Base-by-base conservation (phyloP, 2,329 filamentous ascomycete species). In the Xylariales sp. region DNA sequence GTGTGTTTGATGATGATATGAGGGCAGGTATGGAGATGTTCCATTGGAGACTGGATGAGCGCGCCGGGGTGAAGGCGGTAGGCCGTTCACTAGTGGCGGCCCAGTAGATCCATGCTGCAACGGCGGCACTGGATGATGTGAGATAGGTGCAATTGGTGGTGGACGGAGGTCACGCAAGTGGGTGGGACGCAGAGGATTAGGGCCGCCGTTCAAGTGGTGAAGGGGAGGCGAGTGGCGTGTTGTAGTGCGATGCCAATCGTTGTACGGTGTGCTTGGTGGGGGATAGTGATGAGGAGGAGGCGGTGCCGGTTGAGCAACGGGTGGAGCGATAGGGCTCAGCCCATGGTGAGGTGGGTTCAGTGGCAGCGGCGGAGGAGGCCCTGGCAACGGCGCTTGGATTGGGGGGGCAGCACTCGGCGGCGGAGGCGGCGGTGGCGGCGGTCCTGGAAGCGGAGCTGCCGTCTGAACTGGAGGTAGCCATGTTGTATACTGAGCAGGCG, bases 241-340 rank as follows among this genome's bases (percentile, higher is more conserved):
- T 15, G 70, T 59, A 12, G 66, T 65, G 15, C 71, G 69, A 38
- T 70, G 66, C 69, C 76, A 79, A 40, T 73, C 72, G 31, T 54
- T 55, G 51, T 64, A 72, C 29, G 61, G 48, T 33, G 51, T 47
- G 24, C 49, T 50, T 4, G 63, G 52, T 5, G 66, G 60, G 6
- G 65, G 60, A 40, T 62, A 62, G 21, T 63, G 57, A 43, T 66
- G 63, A 34, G 62, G 51, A 33, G 62, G 51, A 13, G 65, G 48
- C n/a, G n/a, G n/a, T n/a, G n/a, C n/a, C 5, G 61, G 56, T 31
- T 60, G 61, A 13, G 56, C 48, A 7, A 48, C 51, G 11, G 59
- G 58, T n/a, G 57, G 56, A 31, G 57, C 60, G 33, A 64, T 61
- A 20, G 61, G 52, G 36, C 51, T 54, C 7, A 47, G 54, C 23